Base-by-base conservation (phyloP, 768 basidiomycete species). In the Boletus tomentosulus region DNA sequence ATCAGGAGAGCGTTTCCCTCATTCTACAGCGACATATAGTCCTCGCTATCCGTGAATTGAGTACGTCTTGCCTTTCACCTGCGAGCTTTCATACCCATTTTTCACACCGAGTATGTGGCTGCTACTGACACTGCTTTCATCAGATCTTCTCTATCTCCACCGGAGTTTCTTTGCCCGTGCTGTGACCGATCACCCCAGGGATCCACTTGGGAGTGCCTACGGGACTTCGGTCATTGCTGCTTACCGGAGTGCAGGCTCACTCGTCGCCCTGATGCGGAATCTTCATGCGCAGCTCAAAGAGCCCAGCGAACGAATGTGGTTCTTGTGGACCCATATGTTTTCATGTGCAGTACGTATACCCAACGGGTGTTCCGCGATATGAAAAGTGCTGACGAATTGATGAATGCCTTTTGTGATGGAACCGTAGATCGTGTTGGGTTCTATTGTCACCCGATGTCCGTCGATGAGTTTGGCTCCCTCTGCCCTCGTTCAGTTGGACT, bases 391-490 rank as follows among this genome's bases (percentile, higher is more conserved):
- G 44, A 69, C 57, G 27, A 33, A 28, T 9, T 12, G 31, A 48
- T 45, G 54, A 35, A 58, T 51, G 5, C 37, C 39, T 45, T 42
- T 46, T 39, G 15, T 41, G 48, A 48, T 34, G 24, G 27, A 47
- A 53, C 37, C 28, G 39, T 46, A 64, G 84, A 87, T 89, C 57
- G 75, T 89, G 48, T 70, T 89, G 45, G 86, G 86, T 34, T 85
- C 86, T 22, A 86, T 89, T 34, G 86, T 88, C 11, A 89, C 87
- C 16, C 77, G 86, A 48, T 88, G 86, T 68, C 86, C 87, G 11
- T 88, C 87, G 16, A 86, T 88, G 81, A 86, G 85, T 60, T 69
- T 89, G 56, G 87, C 86, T 22, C 84, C 85, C 16, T 88, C 86
- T 24, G 87, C 86, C 4, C 76, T 89, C 9, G 77, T 81, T 8